Evolutionary conservation across 768 basidiomycete species (phyloP), one percentile per base, ranked within the genome.

Genomic region (Rhizopogon vesiculosus): DNA sequence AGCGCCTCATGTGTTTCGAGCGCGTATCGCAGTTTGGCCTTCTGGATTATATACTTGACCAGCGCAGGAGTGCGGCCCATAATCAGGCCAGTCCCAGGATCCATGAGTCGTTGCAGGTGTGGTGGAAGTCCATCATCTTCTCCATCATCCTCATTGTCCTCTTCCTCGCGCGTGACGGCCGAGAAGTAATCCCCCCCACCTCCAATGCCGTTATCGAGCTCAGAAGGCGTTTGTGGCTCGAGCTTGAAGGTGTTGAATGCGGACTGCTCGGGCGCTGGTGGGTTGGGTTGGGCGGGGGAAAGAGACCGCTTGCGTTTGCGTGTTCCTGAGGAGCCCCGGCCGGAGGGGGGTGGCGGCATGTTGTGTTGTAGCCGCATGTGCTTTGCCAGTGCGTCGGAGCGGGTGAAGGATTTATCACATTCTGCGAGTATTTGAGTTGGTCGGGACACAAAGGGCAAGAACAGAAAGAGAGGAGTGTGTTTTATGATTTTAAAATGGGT

Each of bases 391-490:
- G 94, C 93, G 71, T 97, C 94, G 1, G 93, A 93, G 42, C 94
- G 92, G 8, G 93, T 94, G 71, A 98, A 98, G 0, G 91, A 88
- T 64, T 93, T 94, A 76, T 92, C 91, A 67, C 95, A 98, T 74
- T 94, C 94, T 95, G 18, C 18, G 1, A 38, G 19, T 2, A 40
- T 31, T 16, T 18, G 7, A 38, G 48, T 38, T 3, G 9, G 35
- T 7, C 4, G 5, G 8, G 13, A 15, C 19, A 42, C 10, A 42
- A 45, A 35, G 25, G 1, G 13, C 28, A 12, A 28, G 18, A 15
- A 38, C 19, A 22, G 15, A 15, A 33, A 35, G 7, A 19, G 5
- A 4, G 18, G 7, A 13, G 22, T 49, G 25, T 10, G 6, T 9
- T 48, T 13, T n/a, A 15, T 46, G n/a, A 33, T 7, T 53, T 58